Conservation (phyloP, 2,329 filamentous ascomycete species). For the Penicillium nordicum region DNA sequence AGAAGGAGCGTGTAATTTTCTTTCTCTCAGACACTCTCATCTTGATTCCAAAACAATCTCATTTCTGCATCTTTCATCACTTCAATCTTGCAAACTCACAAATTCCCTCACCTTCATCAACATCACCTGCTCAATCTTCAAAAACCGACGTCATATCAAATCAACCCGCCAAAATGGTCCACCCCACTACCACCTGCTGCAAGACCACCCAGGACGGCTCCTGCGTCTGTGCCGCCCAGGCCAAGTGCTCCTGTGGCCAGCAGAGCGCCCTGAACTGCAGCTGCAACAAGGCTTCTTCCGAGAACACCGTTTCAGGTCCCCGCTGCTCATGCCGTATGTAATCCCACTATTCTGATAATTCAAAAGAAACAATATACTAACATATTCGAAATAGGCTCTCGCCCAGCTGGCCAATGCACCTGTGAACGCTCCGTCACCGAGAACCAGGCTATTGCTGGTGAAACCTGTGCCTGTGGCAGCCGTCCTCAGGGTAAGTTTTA, state of each 20-base stretch:
- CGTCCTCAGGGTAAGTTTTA: conserved; percentile 62
- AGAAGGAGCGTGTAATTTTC: background rate
- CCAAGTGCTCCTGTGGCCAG: conserved; percentile 83
- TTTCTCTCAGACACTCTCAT: background rate
- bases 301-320: conserved; percentile 71
- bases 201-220: conserved; percentile 51
- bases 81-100: background rate
- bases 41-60: background rate
- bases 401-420: conserved; percentile 75
- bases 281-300: conserved; percentile 70
- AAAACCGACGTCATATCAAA: background rate
- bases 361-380: background rate
- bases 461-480: conserved; percentile 72
- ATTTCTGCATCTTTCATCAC: background rate
- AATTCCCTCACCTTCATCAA: background rate
- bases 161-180: conserved; percentile 39
- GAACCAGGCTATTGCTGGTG: conserved; percentile 60
- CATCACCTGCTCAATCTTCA: background rate
- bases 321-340: conserved; percentile 75
- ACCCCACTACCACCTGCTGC: conserved; percentile 56
- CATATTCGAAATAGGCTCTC: conserved; percentile 50
- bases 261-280: conserved; percentile 81
- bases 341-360: background rate
- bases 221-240: conserved; percentile 58
- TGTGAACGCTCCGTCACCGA: conserved; percentile 70